A percentile compares a stretch with the other conserved stretches of the same genome.
phyloP scores from a whole-genome alignment of 257 asterid species.

The Solanum bulbocastanum region DNA sequence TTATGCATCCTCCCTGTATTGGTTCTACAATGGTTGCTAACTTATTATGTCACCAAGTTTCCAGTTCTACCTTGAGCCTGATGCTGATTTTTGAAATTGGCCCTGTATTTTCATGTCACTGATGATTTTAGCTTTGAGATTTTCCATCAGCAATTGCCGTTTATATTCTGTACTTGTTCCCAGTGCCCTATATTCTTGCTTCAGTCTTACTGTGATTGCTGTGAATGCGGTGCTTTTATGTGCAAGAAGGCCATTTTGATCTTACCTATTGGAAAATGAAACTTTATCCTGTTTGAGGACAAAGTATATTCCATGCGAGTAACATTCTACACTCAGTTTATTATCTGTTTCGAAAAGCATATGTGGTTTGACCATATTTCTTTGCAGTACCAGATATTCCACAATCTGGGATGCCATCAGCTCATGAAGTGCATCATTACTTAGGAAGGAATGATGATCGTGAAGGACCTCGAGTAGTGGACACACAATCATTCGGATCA shows the following conservation, averaged over 20 bases:
- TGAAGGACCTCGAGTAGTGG: slow-evolving; percentile 25
- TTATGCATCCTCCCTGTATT: neutral
- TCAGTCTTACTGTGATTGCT: neutral
- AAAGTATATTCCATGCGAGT: neutral
- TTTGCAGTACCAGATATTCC: slow-evolving; percentile 11
- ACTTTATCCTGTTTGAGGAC: neutral
- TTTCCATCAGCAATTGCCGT: neutral
- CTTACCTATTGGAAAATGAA: neutral
- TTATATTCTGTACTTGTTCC: neutral
- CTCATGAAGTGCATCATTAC: slow-evolving; percentile 23
- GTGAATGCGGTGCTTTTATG: neutral
- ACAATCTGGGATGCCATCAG: slow-evolving; percentile 11
- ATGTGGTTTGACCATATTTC: neutral
- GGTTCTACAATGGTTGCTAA: neutral
- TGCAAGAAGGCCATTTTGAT: neutral
- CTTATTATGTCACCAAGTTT: neutral
- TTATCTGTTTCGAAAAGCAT: neutral
- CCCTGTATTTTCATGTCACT: neutral
- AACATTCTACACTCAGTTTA: neutral
- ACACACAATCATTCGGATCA: slow-evolving; percentile 13
- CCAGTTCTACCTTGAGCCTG: neutral
- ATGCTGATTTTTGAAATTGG: neutral
- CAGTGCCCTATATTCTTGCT: neutral
- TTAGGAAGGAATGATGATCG: slow-evolving; percentile 19
- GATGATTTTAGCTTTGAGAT: neutral